phyloP scores from a whole-genome alignment of 805 yeast species.

The Candida ovalis region DNA sequence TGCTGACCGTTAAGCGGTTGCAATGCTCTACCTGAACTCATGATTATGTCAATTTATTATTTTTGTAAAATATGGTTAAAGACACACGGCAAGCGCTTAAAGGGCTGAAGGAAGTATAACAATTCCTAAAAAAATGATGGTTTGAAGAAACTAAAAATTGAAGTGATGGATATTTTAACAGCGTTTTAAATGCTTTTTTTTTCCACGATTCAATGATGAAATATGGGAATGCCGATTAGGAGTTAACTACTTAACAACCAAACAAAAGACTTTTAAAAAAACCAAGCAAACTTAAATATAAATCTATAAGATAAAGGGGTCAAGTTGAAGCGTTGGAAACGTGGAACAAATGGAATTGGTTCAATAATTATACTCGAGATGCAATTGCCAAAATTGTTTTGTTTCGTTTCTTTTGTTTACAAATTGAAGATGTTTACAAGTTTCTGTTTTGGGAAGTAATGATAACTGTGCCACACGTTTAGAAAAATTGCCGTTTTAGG shows the following conservation, averaged over 20 bases:
- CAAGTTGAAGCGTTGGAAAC: too few species aligned
- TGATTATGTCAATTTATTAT: conserved; percentile 1
- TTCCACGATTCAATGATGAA: too few species aligned
- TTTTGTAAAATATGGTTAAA: background rate
- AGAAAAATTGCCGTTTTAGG: background rate
- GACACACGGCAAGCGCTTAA: background rate
- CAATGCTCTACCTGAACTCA: conserved; percentile 39
- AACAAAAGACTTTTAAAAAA: too few species aligned
- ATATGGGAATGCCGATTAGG: too few species aligned
- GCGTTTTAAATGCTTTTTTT: too few species aligned
- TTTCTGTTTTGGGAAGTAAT: background rate
- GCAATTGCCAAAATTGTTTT: background rate
- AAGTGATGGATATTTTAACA: too few species aligned
- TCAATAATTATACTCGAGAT: background rate
- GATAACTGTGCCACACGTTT: background rate
- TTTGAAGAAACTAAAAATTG: too few species aligned
- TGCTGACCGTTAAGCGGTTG: conserved; percentile 54
- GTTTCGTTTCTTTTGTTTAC: conserved; percentile 3
- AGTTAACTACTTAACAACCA: too few species aligned
- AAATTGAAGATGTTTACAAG: conserved; percentile 1
- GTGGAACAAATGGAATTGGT: background rate
- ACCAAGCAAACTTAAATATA: too few species aligned
- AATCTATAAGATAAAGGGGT: too few species aligned
- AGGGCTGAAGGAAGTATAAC: background rate
- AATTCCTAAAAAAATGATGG: too few species aligned